Evolutionary conservation across 108 stramenopile species (phyloP), one percentile per base, ranked within the genome.

Genomic region (Cylindrotheca fusiformis): DNA sequence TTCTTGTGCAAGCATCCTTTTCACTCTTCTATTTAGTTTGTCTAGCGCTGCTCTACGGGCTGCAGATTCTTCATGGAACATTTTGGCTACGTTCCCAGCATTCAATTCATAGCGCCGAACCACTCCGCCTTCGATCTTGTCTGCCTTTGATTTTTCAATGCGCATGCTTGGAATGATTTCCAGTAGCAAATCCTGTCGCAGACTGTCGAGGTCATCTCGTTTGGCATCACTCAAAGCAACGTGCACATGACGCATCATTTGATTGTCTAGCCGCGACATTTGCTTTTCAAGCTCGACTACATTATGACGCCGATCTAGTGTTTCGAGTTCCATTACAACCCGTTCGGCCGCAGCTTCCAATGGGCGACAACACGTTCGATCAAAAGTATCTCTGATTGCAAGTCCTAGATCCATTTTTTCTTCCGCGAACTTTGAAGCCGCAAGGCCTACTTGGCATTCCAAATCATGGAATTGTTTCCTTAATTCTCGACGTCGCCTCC

Each of bases 81-180:
- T 56, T 5, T 31, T 25, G 52, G 51, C 29, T 46, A 49, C 52
- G 1, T n/a, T 48, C 17, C 83, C 83, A 1, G 77, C 68, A 17
- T 58, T 58, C 8, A 67, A 46, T 29, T 81, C 78, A 45, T 72
- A 81, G 10, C 77, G 70, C 55, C 77, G 74, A 18, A 84, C 66
- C 48, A 84, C 54, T 12, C 80, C 75, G 23, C 75, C 83, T 54
- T 84, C 78, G 28, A 80, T 68, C 65, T 84, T 81, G 52, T 81
- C 68, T 2, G 71, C 78, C 59, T 79, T 85, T 55, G 68, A 63
- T 36, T 56, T 64, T 71, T 85, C 84, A 36, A 79, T 69, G 20
- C 52, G 63, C 17, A 85, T 33, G 30, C 66, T 59, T 5, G 80
- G 77, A 19, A 68, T 59, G 18, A 74, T 54, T 29, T 67, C 58